A percentile compares a stretch with the other conserved stretches of the same genome.
These are phyloP conservation scores for Mollisiaceae sp. DNA, from an alignment of 2,329 filamentous ascomycete genomes.

Conservation along the genomic window DNA sequence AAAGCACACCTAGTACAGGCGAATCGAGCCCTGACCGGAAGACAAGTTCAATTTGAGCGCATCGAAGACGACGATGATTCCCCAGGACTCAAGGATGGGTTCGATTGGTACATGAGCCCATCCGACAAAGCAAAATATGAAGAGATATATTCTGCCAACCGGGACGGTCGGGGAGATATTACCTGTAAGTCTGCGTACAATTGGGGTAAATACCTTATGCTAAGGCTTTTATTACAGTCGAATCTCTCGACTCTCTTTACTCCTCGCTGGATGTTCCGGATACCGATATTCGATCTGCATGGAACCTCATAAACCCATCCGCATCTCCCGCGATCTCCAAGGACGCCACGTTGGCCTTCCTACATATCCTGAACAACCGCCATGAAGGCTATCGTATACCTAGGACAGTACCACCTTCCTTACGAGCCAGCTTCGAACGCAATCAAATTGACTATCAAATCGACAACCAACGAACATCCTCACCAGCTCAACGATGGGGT, in stretches of 20 bases:
- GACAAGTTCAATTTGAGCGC: constrained; percentile 81
- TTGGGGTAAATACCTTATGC: not conserved
- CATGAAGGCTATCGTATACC: constrained; percentile 96
- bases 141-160: constrained; percentile 93
- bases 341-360: constrained; percentile 90
- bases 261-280: constrained; percentile 75
- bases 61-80: constrained; percentile 84
- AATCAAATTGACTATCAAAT: constrained; percentile 97
- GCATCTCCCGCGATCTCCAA: constrained; percentile 85
- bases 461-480: constrained; percentile 70
- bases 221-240: constrained; percentile 58
- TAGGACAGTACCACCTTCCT: constrained; percentile 86
- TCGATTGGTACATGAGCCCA: constrained; percentile 99
- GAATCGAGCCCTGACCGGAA: constrained; percentile 76
- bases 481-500: constrained; percentile 77
- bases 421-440: constrained; percentile 89
- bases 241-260: constrained; percentile 82
- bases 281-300: constrained; percentile 85
- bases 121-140: constrained; percentile 92
- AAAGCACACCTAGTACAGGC: constrained; percentile 91
- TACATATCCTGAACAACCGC: constrained; percentile 95
- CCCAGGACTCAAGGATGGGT: constrained; percentile 88
- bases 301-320: constrained; percentile 97
- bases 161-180: constrained; percentile 84
- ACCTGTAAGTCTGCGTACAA: constrained; percentile 60